Evolutionary conservation across 805 yeast genomes (phyloP).

Genomic region (Ogataea paradorogensis): DNA sequence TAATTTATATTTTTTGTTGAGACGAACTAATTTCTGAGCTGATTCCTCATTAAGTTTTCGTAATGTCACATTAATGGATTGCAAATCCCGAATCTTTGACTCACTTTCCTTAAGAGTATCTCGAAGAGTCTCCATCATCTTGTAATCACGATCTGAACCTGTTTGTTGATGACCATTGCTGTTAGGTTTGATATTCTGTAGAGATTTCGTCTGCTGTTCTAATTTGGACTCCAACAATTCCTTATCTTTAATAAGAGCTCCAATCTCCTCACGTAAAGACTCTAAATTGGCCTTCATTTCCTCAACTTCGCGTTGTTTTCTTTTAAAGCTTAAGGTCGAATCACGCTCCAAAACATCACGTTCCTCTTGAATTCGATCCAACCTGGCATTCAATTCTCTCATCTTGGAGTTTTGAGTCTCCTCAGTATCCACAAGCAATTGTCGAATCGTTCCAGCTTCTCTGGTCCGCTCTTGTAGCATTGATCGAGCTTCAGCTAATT

Average conservation of each 20-base stretch:
- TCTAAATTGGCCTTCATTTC: slow-evolving; percentile 51
- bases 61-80: slow-evolving; percentile 49
- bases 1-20: slow-evolving; percentile 66
- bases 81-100: slow-evolving; percentile 52
- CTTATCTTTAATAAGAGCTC: slow-evolving; percentile 13
- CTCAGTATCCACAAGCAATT: slow-evolving; percentile 66
- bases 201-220: slow-evolving; percentile 3
- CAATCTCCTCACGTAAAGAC: slow-evolving; percentile 25
- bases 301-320: slow-evolving; percentile 64
- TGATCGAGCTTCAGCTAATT: slow-evolving; percentile 69
- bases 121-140: slow-evolving; percentile 43
- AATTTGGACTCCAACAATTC: slow-evolving; percentile 6
- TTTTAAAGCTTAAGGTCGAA: slow-evolving; percentile 44
- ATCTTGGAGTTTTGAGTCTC: slow-evolving; percentile 48
- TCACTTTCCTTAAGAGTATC: slow-evolving; percentile 51
- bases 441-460: slow-evolving; percentile 71
- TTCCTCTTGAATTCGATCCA: slow-evolving; percentile 55
- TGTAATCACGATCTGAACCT: slow-evolving; percentile 11
- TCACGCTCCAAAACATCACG: slow-evolving; percentile 58
- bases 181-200: neutral
- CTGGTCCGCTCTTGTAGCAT: slow-evolving; percentile 76
- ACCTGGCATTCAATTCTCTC: slow-evolving; percentile 53
- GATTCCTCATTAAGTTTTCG: slow-evolving; percentile 64
- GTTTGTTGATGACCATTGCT: neutral
- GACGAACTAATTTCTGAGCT: slow-evolving; percentile 61